A percentile compares a stretch with the other conserved stretches of the same genome.
phyloP scores from a whole-genome alignment of 345 rosid genomes.

The Gossypium raimondii region DNA sequence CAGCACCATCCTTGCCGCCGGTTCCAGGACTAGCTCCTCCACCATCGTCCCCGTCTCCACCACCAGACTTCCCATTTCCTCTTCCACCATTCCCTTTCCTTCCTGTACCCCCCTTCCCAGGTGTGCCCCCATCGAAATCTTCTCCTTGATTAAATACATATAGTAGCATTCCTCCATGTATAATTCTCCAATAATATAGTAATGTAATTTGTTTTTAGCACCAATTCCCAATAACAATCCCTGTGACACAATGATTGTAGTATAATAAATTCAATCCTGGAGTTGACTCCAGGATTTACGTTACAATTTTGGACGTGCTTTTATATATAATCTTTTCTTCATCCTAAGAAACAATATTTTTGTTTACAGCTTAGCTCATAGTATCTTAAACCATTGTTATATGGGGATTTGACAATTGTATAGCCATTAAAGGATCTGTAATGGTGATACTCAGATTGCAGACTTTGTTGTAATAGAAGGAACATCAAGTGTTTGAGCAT shows the following conservation, averaged over 20 bases:
- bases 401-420: too few relatives aligned
- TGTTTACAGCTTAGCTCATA: too few relatives aligned
- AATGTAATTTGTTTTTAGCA: not conserved
- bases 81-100: constrained; percentile 36
- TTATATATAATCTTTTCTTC: too few relatives aligned
- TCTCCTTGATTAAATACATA: constrained; percentile 23
- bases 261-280: not conserved
- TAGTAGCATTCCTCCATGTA: not conserved
- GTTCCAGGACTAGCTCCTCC: constrained; percentile 37
- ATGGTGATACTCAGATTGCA: too few relatives aligned
- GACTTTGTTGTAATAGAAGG: too few relatives aligned
- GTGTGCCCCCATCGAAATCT: constrained; percentile 39
- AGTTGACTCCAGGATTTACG: not conserved
- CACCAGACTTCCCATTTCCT: constrained; percentile 32
- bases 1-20: constrained; percentile 2
- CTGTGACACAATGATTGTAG: constrained; percentile 9
- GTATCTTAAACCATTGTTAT: too few relatives aligned
- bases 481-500: too few relatives aligned
- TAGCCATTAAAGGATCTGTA: too few relatives aligned
- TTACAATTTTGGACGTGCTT: not conserved
- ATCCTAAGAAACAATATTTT: too few relatives aligned
- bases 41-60: constrained; percentile 31
- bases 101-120: constrained; percentile 34
- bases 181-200: constrained; percentile 5
- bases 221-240: not conserved